These are phyloP conservation scores for Debaryomyces subglobosus DNA, from an alignment of 1,139 yeast genomes.

Conservation along the genomic window DNA sequence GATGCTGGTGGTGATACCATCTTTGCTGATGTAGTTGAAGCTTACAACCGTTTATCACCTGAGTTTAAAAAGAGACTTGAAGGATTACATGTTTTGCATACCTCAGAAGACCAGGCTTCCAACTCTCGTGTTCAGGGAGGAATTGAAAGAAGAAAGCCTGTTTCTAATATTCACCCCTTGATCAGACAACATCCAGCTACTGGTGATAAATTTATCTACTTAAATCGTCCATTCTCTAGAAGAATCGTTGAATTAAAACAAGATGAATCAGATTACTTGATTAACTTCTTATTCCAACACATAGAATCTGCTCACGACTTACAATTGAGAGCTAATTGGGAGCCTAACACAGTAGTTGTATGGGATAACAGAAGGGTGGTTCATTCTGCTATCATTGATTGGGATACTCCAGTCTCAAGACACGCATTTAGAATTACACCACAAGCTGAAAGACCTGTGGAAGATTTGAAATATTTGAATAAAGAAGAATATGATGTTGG, in stretches of 20 bases:
- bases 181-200: conserved; percentile 48
- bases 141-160: conserved; percentile 50
- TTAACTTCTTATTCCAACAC: conserved; percentile 36
- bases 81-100: conserved; percentile 40
- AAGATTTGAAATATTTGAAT: conserved; percentile 36
- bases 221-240: conserved; percentile 39
- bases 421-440: conserved; percentile 71
- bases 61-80: conserved; percentile 39
- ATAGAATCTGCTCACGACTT: conserved; percentile 42
- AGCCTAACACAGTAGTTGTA: conserved; percentile 52
- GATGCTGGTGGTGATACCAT: conserved; percentile 40
- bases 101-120: conserved; percentile 38
- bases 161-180: conserved; percentile 48
- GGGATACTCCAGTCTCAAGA: conserved; percentile 52
- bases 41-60: conserved; percentile 42
- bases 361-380: conserved; percentile 62
- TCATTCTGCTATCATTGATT: conserved; percentile 55
- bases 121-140: conserved; percentile 36
- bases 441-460: conserved; percentile 54
- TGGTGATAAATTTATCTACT: conserved; percentile 44
- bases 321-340: conserved; percentile 61
- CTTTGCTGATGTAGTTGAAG: conserved; percentile 43
- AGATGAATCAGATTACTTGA: conserved; percentile 33
- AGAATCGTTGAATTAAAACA: conserved; percentile 41
- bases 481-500: conserved; percentile 41